phyloP scores from a whole-genome alignment of 106 monocot species.

The Cymbidium sinense region DNA sequence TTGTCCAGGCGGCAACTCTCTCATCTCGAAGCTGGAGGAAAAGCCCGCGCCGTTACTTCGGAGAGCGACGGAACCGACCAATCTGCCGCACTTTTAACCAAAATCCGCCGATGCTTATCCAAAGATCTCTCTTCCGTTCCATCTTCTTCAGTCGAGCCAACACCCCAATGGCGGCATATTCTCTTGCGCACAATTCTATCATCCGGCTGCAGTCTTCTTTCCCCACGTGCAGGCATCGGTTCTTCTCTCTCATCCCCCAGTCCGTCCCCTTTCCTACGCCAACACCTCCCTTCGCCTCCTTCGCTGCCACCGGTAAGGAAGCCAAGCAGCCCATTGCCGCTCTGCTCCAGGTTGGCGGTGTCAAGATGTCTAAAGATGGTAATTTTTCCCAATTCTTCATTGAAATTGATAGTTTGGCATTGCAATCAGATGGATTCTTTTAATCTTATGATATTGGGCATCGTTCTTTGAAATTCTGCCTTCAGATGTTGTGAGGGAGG shows the following conservation, averaged over 20 bases:
- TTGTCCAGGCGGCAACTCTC: not conserved
- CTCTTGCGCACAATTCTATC: not conserved
- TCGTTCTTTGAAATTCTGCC: not conserved
- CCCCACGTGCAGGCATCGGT: not conserved
- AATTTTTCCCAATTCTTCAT: not conserved
- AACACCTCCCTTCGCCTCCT: conserved; percentile 6
- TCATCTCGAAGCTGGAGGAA: not conserved
- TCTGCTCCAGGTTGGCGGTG: conserved; percentile 69
- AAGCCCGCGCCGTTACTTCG: not conserved
- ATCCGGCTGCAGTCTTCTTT: conserved; percentile 7
- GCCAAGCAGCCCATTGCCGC: conserved; percentile 30
- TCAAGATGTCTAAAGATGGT: conserved; percentile 72
- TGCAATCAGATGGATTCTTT: not conserved
- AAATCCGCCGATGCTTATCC: not conserved
- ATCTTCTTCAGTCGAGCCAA: not conserved
- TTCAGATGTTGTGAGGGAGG: conserved; percentile 87
- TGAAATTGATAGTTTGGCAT: not conserved
- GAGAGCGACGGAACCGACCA: not conserved
- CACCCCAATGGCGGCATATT: not conserved
- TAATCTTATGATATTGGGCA: conserved; percentile 1
- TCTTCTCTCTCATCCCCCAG: conserved; percentile 8
- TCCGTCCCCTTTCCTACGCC: conserved; percentile 8
- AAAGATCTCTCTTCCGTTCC: not conserved
- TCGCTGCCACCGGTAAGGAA: conserved; percentile 22
- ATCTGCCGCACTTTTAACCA: not conserved